A percentile compares a stretch with the other conserved stretches of the same genome.
These are phyloP conservation scores for Penicillium sp. DNA, from an alignment of 2,329 filamentous ascomycete species.

Conservation along the genomic window DNA sequence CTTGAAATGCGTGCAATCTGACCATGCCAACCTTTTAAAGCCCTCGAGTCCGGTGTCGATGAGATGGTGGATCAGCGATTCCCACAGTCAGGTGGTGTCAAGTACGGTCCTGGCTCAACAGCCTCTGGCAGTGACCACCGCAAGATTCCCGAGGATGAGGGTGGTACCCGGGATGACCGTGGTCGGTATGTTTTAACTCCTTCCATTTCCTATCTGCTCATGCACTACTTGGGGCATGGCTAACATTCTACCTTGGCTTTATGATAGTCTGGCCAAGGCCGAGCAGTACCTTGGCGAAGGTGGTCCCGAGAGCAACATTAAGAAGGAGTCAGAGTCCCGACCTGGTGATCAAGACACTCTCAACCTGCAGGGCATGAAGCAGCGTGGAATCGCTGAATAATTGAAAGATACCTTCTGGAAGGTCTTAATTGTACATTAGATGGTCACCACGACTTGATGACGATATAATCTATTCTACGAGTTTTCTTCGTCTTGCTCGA, in stretches of 20 bases:
- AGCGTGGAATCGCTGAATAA: slow-evolving; percentile 14
- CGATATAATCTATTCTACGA: background rate
- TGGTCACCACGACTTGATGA: background rate
- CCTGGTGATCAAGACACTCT: slow-evolving; percentile 25
- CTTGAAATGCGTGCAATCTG: background rate
- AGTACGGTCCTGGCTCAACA: slow-evolving; percentile 31
- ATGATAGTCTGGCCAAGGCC: slow-evolving; percentile 29
- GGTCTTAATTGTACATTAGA: background rate
- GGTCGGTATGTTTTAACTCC: slow-evolving; percentile 25
- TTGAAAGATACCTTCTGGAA: too few species aligned
- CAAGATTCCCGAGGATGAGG: slow-evolving; percentile 38
- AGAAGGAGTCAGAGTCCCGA: slow-evolving; percentile 21
- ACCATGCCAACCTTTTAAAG: slow-evolving; percentile 16
- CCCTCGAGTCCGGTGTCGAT: slow-evolving; percentile 39
- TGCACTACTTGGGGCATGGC: background rate
- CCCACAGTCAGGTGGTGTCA: slow-evolving; percentile 28
- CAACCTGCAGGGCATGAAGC: slow-evolving; percentile 22
- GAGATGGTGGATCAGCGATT: slow-evolving; percentile 36
- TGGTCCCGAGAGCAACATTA: slow-evolving; percentile 33
- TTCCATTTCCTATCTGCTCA: too few species aligned
- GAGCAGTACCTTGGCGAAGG: slow-evolving; percentile 32
- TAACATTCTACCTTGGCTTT: slow-evolving; percentile 1
- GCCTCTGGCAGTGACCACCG: slow-evolving; percentile 35
- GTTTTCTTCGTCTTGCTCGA: too few species aligned
- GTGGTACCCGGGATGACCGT: slow-evolving; percentile 34